phyloP scores from a whole-genome alignment of 2,329 filamentous ascomycete species.

The Knufia petricola region DNA sequence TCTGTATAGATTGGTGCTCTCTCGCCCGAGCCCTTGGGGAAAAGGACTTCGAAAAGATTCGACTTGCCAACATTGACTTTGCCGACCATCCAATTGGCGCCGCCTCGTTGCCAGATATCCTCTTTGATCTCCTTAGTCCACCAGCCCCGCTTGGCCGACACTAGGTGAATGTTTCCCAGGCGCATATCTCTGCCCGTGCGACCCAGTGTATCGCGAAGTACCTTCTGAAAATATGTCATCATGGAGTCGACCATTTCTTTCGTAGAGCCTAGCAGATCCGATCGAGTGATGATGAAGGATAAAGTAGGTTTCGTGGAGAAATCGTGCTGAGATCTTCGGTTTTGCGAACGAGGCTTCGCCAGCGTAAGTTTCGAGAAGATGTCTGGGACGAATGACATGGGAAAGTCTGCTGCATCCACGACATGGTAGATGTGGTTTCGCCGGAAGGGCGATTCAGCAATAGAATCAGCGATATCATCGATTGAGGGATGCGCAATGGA shows the following conservation, averaged over 20 bases:
- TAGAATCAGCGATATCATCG: constrained; percentile 69
- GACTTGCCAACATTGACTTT: constrained; percentile 98
- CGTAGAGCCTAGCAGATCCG: constrained; percentile 73
- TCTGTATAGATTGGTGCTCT: constrained; percentile 26
- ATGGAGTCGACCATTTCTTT: constrained; percentile 75
- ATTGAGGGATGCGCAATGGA: constrained; percentile 74
- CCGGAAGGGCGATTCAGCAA: constrained; percentile 79
- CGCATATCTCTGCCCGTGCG: constrained; percentile 58
- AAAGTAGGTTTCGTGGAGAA: constrained; percentile 42
- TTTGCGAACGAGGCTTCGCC: constrained; percentile 65
- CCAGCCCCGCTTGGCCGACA: constrained; percentile 80
- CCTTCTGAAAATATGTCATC: constrained; percentile 73
- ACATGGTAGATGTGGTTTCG: constrained; percentile 94
- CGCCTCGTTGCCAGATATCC: constrained; percentile 72
- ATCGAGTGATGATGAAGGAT: constrained; percentile 82
- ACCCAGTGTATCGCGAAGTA: constrained; percentile 68
- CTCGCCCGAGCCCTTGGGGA: constrained; percentile 63
- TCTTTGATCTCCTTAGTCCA: constrained; percentile 83
- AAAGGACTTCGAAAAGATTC: constrained; percentile 75
- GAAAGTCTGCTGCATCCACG: constrained; percentile 90
- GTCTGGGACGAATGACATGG: constrained; percentile 77
- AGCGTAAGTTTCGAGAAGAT: constrained; percentile 62
- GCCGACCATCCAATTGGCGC: constrained; percentile 92
- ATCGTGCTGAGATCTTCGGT: constrained; percentile 54
- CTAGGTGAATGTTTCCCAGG: constrained; percentile 77